Evolutionary conservation across 257 asterid species (phyloP).

Genomic region (Rehmannia glutinosa): DNA sequence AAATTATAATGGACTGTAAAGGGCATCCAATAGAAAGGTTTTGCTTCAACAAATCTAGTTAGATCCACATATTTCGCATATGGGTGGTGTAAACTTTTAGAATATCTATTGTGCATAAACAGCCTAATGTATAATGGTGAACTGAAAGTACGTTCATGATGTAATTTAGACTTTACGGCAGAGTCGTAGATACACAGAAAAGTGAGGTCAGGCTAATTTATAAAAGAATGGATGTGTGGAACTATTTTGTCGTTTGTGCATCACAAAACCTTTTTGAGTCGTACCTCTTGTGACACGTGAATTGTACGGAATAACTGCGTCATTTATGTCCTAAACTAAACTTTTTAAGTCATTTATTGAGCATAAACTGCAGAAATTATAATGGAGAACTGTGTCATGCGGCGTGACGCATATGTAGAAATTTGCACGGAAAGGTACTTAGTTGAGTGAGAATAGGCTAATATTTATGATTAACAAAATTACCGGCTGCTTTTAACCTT

Average conservation of each 20-base stretch:
- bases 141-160: too few species aligned
- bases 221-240: too few species aligned
- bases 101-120: too few species aligned
- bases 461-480: constrained; percentile 9
- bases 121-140: too few species aligned
- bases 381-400: background rate
- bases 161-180: too few species aligned
- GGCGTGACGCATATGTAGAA: background rate
- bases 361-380: background rate
- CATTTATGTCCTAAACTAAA: background rate
- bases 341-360: background rate
- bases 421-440: background rate
- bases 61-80: too few species aligned
- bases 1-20: too few species aligned
- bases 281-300: background rate
- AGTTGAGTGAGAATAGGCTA: background rate
- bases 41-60: too few species aligned
- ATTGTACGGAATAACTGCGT: background rate
- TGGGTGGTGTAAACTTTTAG: too few species aligned
- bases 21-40: too few species aligned
- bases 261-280: too few species aligned
- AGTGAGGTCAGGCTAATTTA: background rate
- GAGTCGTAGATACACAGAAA: background rate
- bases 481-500: background rate
- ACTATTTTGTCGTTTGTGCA: too few species aligned